Base-by-base conservation (phyloP, 129 eudicot species). In the sunflower (Helianthus annuus) region DNA sequence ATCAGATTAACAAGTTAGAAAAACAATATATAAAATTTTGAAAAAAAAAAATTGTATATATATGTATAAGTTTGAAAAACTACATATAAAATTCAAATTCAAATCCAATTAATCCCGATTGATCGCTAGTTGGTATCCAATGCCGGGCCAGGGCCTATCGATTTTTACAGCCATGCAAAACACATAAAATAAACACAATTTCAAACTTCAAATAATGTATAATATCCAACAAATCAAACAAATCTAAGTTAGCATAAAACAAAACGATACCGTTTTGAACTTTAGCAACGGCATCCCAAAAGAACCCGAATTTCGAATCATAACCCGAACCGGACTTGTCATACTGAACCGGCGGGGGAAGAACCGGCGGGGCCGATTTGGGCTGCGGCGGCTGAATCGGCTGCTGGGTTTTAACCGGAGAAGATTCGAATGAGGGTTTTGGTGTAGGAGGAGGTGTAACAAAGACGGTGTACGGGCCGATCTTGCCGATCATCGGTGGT, bases 391-490 rank as follows among this genome's bases (percentile, higher is more conserved):
- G 64, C 7, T 65, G 79, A 14, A 79, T 46, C 13, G 83, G 73
- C 2, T 77, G 53, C 22, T 76, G 74, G 19, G 78, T 55, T 56
- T 77, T 69, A 48, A 79, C n/a, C 7, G 78, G 40, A 42, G 68
- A 27, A 39, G 64, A 32, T n/a, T 77, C 65, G 22, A 39, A 69
- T n/a, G 69, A 24, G 45, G 76, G 80, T 34, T 79, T 78, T 5
- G 89, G 92, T 2, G 87, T 84, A 0, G 83, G 45, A 8, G 97
- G 96, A 15, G 97, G 97, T 5, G 97, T 92, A 4, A 92, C 86
- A 40, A 89, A 92, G 51, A 92, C 97, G 3, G 97, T 92, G 82
- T 92, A 92, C 0, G 97, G 97, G 3, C 97, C 97, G 85, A 89
- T 92, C 94, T 92, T 92, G 7, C 97, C 96, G 79, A 92, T 92